Conservation (phyloP, 1,284 basidiomycete species). For the Puccinia polysora region DNA sequence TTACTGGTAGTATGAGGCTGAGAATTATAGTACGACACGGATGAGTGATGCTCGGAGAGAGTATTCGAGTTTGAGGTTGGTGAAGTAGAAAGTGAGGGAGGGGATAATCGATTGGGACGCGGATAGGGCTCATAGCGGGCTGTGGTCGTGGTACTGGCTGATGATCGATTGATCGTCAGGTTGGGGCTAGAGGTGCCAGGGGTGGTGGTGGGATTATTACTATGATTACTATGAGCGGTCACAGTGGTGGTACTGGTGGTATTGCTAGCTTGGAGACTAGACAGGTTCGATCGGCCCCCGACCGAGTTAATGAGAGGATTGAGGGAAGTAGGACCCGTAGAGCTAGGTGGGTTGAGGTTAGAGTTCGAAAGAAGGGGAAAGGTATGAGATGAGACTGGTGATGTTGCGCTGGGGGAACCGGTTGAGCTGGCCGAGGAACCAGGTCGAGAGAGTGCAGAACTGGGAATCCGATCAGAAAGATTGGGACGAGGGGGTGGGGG, state of each 20-base stretch:
- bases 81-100: conserved; percentile 8
- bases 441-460: conserved; percentile 12
- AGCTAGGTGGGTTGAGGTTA: neutral
- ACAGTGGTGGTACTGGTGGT: too few species aligned
- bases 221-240: neutral
- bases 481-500: neutral
- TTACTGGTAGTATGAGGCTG: conserved; percentile 1
- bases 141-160: neutral
- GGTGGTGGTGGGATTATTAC: neutral
- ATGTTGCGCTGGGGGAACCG: conserved; percentile 20
- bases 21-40: conserved; percentile 4
- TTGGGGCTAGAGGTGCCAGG: neutral
- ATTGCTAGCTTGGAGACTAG: too few species aligned
- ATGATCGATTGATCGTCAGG: conserved; percentile 3
- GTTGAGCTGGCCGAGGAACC: conserved; percentile 12
- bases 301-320: conserved; percentile 5
- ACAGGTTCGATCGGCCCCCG: neutral
- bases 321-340: neutral
- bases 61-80: conserved; percentile 1
- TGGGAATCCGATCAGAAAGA: conserved; percentile 1
- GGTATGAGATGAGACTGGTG: conserved; percentile 17
- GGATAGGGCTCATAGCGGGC: conserved; percentile 31
- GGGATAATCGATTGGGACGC: conserved; percentile 13
- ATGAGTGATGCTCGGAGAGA: conserved; percentile 5
- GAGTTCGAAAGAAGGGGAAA: conserved; percentile 10